Evolutionary conservation across 1,284 basidiomycete genomes (phyloP).

Genomic region (Spongiforma sp.): DNA sequence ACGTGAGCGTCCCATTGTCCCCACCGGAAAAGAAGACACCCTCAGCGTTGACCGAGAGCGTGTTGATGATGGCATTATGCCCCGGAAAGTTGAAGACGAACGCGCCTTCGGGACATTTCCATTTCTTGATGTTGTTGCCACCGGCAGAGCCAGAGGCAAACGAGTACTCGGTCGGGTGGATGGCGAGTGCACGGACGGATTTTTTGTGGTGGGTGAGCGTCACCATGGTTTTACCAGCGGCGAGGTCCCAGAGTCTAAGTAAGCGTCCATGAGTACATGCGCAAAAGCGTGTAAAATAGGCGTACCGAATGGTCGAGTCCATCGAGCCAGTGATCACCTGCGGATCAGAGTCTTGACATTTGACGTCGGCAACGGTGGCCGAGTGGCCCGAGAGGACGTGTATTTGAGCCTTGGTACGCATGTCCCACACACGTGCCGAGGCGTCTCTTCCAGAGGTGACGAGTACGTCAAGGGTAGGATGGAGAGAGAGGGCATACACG

Average conservation of each 20-base stretch:
- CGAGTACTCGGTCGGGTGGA: slow-evolving; percentile 95
- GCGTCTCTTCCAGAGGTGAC: slow-evolving; percentile 62
- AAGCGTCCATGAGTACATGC: slow-evolving; percentile 30
- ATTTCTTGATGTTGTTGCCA: slow-evolving; percentile 99
- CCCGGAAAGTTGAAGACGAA: slow-evolving; percentile 97
- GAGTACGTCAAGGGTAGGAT: slow-evolving; percentile 59
- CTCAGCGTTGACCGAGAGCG: slow-evolving; percentile 91
- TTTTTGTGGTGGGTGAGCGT: slow-evolving; percentile 99
- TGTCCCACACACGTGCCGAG: slow-evolving; percentile 90
- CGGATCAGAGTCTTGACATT: slow-evolving; percentile 95
- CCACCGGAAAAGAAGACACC: slow-evolving; percentile 94
- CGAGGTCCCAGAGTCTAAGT: slow-evolving; percentile 99
- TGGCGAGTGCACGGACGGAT: slow-evolving; percentile 90
- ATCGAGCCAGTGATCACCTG: slow-evolving; percentile 98
- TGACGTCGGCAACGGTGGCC: slow-evolving; percentile 92
- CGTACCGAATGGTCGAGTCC: slow-evolving; percentile 93
- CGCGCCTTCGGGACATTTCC: slow-evolving; percentile 81
- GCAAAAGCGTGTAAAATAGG: background rate
- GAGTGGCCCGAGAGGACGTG: slow-evolving; percentile 95
- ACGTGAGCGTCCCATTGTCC: slow-evolving; percentile 84
- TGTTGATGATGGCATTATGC: slow-evolving; percentile 98
- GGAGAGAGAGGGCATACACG: background rate
- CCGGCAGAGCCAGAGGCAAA: slow-evolving; percentile 96
- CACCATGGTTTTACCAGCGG: slow-evolving; percentile 95
- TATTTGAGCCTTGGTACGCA: slow-evolving; percentile 96